Percentiles rank a stretch among this genome's conserved stretches.
These are phyloP conservation scores for Oenanthe sinensis DNA, from an alignment of 129 eudicot species.

Conservation along the genomic window DNA sequence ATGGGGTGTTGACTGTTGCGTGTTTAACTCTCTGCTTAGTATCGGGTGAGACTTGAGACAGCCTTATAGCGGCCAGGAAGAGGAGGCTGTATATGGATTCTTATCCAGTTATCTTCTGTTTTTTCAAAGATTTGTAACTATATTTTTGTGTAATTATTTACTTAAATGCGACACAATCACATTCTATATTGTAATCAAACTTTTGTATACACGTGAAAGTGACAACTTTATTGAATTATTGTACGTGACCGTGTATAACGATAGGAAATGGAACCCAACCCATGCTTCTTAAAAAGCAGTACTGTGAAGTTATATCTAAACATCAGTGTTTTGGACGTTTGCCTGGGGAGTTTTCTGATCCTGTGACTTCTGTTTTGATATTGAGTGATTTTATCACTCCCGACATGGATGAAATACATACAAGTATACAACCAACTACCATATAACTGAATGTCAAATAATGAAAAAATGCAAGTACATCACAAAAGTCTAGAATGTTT, in stretches of 20 bases:
- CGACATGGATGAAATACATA: background rate
- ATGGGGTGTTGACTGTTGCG: background rate
- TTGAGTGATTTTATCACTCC: background rate
- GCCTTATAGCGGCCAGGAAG: background rate
- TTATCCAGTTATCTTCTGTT: background rate
- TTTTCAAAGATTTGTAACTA: background rate
- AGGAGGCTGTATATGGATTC: background rate
- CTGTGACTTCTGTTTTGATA: background rate
- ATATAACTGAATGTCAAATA: background rate
- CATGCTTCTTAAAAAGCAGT: background rate
- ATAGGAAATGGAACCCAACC: background rate
- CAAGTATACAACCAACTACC: background rate
- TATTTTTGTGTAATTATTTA: background rate
- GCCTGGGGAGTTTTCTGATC: background rate
- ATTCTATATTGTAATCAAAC: slow-evolving; percentile 28
- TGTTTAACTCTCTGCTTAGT: background rate
- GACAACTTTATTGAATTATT: background rate
- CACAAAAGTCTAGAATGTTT: background rate
- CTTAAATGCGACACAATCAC: slow-evolving; percentile 1
- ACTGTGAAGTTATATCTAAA: background rate
- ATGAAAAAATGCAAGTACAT: background rate
- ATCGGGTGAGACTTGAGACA: background rate
- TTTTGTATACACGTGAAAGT: slow-evolving; percentile 8
- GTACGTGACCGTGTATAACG: background rate
- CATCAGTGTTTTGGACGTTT: slow-evolving; percentile 8